These are phyloP conservation scores for Maudiozyma humilis DNA, from an alignment of 1,139 yeast species.

Conservation along the genomic window DNA sequence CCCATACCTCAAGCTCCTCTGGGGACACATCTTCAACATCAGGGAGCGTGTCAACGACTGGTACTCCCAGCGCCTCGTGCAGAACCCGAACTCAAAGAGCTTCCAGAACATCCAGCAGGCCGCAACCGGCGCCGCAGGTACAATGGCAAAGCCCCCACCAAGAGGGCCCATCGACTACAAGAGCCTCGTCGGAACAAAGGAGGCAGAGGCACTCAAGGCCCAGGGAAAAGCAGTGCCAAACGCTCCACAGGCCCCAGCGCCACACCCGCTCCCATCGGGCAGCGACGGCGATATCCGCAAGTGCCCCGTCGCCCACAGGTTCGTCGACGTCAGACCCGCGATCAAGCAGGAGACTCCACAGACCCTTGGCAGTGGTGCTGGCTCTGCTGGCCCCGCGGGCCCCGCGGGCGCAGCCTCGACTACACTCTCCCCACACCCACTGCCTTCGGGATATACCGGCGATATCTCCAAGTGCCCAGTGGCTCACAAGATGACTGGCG, in stretches of 20 bases:
- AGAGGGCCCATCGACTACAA: constrained; percentile 20
- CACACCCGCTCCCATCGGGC: constrained; percentile 6
- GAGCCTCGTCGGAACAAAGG: neutral
- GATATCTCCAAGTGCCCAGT: constrained; percentile 15
- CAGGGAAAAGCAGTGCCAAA: neutral
- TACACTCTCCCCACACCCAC: neutral
- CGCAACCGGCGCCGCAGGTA: neutral
- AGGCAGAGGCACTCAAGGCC: neutral
- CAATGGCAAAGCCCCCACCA: constrained; percentile 7
- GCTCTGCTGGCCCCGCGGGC: too few relatives aligned
- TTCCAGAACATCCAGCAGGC: constrained; percentile 2
- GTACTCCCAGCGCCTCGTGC: constrained; percentile 21
- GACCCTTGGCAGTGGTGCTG: too few relatives aligned
- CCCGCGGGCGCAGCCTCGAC: too few relatives aligned
- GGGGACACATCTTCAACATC: constrained; percentile 44
- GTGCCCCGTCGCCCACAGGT: constrained; percentile 14
- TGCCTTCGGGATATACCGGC: constrained; percentile 2
- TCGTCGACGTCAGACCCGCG: constrained; percentile 3
- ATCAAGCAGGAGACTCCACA: neutral
- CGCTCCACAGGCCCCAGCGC: neutral
- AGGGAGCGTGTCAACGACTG: constrained; percentile 37
- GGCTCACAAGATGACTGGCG: constrained; percentile 8
- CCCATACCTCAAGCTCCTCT: constrained; percentile 41
- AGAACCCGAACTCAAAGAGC: neutral
- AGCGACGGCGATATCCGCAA: constrained; percentile 5